A percentile compares a stretch with the other conserved stretches of the same genome.
phyloP scores from a whole-genome alignment of 106 monocot genomes.

The Triglochin maritima region DNA sequence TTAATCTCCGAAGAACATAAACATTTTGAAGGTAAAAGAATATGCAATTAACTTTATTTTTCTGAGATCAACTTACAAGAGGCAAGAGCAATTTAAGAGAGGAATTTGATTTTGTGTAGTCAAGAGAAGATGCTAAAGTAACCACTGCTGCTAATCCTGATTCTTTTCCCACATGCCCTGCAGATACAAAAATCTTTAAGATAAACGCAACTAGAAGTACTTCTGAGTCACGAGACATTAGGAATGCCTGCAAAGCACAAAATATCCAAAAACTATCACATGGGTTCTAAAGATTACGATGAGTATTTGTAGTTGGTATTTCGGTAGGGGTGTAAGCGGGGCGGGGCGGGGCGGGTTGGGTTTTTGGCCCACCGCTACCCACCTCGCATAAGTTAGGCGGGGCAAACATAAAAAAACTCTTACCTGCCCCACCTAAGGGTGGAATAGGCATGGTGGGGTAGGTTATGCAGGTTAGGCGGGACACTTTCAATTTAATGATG shows the following conservation, averaged over 20 bases:
- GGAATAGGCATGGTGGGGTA: no score
- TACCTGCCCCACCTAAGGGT: no score
- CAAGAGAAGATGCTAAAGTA: slow-evolving; percentile 91
- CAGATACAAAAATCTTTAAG: neutral
- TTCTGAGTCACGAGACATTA: no score
- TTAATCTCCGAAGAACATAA: neutral
- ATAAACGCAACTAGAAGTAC: neutral
- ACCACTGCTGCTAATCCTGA: slow-evolving; percentile 64
- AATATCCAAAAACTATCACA: neutral
- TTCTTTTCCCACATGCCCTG: slow-evolving; percentile 42
- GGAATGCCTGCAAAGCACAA: neutral
- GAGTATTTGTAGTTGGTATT: no score
- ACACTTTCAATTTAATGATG: no score
- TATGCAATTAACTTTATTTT: neutral
- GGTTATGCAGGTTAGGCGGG: no score
- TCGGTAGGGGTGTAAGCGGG: no score
- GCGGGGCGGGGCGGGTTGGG: no score
- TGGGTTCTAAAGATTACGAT: no score
- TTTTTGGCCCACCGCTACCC: no score
- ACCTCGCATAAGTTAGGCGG: no score
- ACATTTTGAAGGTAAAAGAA: neutral
- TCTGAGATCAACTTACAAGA: slow-evolving; percentile 49
- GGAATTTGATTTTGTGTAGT: slow-evolving; percentile 81
- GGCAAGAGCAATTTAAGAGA: slow-evolving; percentile 80
- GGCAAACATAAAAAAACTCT: no score